Conservation (phyloP, 2,329 filamentous ascomycete genomes). For the Blumeriella jaapii region DNA sequence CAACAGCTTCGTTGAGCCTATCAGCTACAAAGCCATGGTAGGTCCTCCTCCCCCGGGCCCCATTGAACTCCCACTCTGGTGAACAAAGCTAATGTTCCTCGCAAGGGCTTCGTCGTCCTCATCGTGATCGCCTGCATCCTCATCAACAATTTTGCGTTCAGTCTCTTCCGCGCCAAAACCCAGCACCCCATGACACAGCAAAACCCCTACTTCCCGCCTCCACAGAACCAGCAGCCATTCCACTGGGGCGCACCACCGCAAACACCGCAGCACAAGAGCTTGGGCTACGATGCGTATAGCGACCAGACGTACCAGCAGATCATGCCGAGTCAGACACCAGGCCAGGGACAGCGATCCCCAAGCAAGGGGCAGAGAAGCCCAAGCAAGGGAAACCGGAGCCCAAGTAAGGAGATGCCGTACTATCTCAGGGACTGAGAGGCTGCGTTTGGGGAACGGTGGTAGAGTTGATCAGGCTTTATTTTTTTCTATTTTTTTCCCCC, state of each 20-base stretch:
- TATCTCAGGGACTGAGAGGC: no score
- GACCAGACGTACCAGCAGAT: slow-evolving; percentile 18
- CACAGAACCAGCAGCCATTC: slow-evolving; percentile 12
- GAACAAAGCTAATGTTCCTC: neutral
- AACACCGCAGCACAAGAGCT: slow-evolving; percentile 15
- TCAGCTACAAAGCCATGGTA: slow-evolving; percentile 74
- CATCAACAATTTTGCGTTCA: slow-evolving; percentile 39
- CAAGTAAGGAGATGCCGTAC: neutral
- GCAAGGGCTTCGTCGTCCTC: slow-evolving; percentile 40
- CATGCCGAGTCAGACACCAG: slow-evolving; percentile 22
- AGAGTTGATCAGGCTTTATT: no score
- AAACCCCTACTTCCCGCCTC: slow-evolving; percentile 15
- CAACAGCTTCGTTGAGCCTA: slow-evolving; percentile 84
- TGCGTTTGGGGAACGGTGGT: no score
- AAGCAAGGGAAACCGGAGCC: slow-evolving; percentile 16
- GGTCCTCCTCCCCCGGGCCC: slow-evolving; percentile 20
- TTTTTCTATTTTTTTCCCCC: no score
- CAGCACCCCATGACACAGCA: slow-evolving; percentile 14
- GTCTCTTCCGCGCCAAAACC: slow-evolving; percentile 23
- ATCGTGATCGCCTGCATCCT: slow-evolving; percentile 37
- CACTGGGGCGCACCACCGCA: slow-evolving; percentile 23
- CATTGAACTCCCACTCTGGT: no score
- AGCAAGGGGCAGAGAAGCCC: slow-evolving; percentile 21
- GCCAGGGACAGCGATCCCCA: slow-evolving; percentile 22
- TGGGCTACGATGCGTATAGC: slow-evolving; percentile 16